Evolutionary conservation across 176 grass and related monocot genomes (phyloP).

Genomic region (maize (Zea mays)): DNA sequence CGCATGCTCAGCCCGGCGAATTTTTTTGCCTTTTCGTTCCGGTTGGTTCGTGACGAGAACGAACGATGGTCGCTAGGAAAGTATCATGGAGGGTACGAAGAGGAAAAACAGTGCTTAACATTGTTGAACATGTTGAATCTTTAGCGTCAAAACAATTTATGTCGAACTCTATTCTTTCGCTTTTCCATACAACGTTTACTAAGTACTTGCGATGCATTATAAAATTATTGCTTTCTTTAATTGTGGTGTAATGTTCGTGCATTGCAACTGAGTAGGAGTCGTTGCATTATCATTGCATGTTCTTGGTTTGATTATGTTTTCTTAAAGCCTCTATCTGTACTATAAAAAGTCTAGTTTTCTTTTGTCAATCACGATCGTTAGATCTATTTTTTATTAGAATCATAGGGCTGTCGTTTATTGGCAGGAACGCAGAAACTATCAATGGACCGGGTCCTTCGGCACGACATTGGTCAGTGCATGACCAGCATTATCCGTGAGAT

Average conservation of each 20-base stretch:
- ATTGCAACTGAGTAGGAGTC: neutral
- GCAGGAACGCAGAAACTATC: too few relatives aligned
- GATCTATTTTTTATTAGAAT: too few relatives aligned
- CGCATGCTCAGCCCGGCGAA: conserved; percentile 30
- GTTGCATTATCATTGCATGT: neutral
- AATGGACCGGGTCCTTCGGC: too few relatives aligned
- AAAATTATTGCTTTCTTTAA: conserved; percentile 44
- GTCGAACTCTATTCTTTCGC: conserved; percentile 43
- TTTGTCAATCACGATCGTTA: too few relatives aligned
- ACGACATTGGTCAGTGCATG: too few relatives aligned
- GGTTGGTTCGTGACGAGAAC: conserved; percentile 37
- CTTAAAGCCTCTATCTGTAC: neutral
- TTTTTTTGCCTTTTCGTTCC: conserved; percentile 47
- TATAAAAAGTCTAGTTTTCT: too few relatives aligned
- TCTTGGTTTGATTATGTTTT: neutral
- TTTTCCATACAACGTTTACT: conserved; percentile 47
- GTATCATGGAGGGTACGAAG: conserved; percentile 40
- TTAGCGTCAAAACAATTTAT: conserved; percentile 38
- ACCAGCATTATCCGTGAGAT: too few relatives aligned
- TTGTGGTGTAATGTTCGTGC: conserved; percentile 20
- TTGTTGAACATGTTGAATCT: conserved; percentile 38
- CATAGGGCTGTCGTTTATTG: too few relatives aligned
- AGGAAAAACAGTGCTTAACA: conserved; percentile 43
- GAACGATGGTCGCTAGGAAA: conserved; percentile 36
- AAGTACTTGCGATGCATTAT: conserved; percentile 47